Evolutionary conservation across 352 stramenopile species (phyloP).

Genomic region (Albugo candida): DNA sequence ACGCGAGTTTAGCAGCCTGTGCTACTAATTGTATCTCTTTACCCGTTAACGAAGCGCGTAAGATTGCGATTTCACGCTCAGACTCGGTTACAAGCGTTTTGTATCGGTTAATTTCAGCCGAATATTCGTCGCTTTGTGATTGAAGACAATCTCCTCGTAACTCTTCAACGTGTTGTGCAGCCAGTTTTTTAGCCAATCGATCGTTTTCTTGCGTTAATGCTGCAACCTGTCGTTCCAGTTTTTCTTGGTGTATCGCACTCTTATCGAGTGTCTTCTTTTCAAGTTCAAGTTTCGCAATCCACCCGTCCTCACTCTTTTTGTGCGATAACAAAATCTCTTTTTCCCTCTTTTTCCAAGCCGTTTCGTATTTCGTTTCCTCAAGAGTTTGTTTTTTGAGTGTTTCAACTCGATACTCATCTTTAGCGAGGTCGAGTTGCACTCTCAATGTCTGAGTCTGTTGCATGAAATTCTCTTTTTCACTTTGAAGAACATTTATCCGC

Average conservation of each 20-base stretch:
- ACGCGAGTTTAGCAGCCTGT: neutral
- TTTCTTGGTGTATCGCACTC: neutral
- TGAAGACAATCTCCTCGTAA: neutral
- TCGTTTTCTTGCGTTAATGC: neutral
- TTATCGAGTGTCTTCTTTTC: too few species aligned
- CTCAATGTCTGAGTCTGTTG: too few species aligned
- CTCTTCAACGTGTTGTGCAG: neutral
- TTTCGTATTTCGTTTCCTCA: too few species aligned
- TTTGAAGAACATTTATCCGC: too few species aligned
- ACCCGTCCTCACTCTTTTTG: too few species aligned
- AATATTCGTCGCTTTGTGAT: neutral
- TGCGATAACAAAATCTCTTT: too few species aligned
- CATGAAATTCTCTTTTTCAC: too few species aligned
- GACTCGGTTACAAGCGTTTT: neutral
- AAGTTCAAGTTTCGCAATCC: too few species aligned
- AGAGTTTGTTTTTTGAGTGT: too few species aligned
- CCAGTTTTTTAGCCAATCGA: neutral
- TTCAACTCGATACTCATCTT: too few species aligned
- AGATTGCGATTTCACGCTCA: neutral
- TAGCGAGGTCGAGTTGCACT: too few species aligned
- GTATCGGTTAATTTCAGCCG: neutral
- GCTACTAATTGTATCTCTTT: neutral
- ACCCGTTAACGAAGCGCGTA: neutral
- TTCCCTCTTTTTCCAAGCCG: too few species aligned
- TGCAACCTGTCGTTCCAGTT: neutral